Percentiles rank a stretch among this genome's conserved stretches.
These are phyloP conservation scores for Aechmea fasciata DNA, from an alignment of 176 grass and related monocot species.

Conservation along the genomic window DNA sequence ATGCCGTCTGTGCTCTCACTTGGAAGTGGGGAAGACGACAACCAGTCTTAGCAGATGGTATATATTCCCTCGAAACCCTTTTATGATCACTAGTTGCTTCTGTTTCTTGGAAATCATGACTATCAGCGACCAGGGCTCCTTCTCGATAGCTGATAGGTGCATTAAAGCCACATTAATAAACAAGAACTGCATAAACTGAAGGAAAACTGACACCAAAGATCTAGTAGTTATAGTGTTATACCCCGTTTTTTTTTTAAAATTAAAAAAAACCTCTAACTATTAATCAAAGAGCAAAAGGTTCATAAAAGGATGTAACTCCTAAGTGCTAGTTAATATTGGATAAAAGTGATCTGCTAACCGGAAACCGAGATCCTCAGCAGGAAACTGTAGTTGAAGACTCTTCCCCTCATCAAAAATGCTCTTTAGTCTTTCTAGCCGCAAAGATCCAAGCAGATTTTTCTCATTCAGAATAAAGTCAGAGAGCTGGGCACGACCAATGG, in stretches of 20 bases:
- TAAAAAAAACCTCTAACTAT: background rate
- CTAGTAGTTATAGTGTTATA: background rate
- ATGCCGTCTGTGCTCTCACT: conserved; percentile 30
- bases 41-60: conserved; percentile 61
- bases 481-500: conserved; percentile 61
- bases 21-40: conserved; percentile 64
- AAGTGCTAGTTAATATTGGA: background rate
- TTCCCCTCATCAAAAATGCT: conserved; percentile 87
- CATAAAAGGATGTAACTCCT: background rate
- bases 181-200: conserved; percentile 1
- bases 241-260: too few species aligned
- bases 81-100: conserved; percentile 18
- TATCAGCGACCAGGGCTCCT: conserved; percentile 53
- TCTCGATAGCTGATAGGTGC: conserved; percentile 49
- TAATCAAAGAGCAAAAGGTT: background rate
- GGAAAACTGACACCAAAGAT: background rate
- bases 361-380: conserved; percentile 95
- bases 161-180: conserved; percentile 10
- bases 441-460: conserved; percentile 64
- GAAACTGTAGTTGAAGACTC: conserved; percentile 93
- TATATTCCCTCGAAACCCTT: conserved; percentile 47
- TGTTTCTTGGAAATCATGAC: conserved; percentile 11
- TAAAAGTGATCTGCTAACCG: conserved; percentile 31
- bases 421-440: conserved; percentile 57
- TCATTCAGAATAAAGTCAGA: conserved; percentile 88